Evolutionary conservation across 1,284 basidiomycete species (phyloP).

Genomic region (Cryptococcus sp.): DNA sequence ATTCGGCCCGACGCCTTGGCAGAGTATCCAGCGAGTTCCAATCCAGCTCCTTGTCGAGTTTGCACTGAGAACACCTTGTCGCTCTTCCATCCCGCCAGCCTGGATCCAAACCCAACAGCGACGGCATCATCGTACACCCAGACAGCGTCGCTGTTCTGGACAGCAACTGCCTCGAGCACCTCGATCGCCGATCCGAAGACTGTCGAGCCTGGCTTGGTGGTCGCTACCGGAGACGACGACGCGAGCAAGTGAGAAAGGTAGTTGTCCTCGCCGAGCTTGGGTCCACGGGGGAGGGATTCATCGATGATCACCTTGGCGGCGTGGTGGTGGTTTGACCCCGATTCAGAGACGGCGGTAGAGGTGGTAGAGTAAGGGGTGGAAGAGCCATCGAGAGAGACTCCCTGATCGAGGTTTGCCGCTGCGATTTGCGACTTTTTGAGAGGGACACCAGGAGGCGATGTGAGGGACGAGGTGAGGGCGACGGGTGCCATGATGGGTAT

Average conservation of each 20-base stretch:
- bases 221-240: slow-evolving; percentile 26
- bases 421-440: slow-evolving; percentile 24
- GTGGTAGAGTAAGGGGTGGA: slow-evolving; percentile 37
- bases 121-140: slow-evolving; percentile 47
- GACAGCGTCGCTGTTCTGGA: slow-evolving; percentile 37
- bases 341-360: slow-evolving; percentile 38
- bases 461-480: slow-evolving; percentile 25
- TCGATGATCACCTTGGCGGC: slow-evolving; percentile 21
- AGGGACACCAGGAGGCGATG: slow-evolving; percentile 23
- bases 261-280: slow-evolving; percentile 19
- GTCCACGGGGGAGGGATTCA: slow-evolving; percentile 13
- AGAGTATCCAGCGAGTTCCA: slow-evolving; percentile 68
- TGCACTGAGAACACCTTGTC: slow-evolving; percentile 63
- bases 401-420: slow-evolving; percentile 18
- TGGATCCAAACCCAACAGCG: slow-evolving; percentile 39
- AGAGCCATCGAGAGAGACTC: slow-evolving; percentile 27
- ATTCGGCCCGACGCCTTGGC: slow-evolving; percentile 52
- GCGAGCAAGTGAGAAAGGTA: slow-evolving; percentile 32
- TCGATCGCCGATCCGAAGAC: slow-evolving; percentile 40
- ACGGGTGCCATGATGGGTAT: slow-evolving; percentile 26
- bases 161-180: slow-evolving; percentile 38
- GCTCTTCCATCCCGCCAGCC: slow-evolving; percentile 21
- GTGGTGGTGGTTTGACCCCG: slow-evolving; percentile 15
- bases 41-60: slow-evolving; percentile 79
- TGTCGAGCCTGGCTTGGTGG: slow-evolving; percentile 34